Base-by-base conservation (phyloP, 345 rosid genomes). In the Cardiospermum halicacabum region DNA sequence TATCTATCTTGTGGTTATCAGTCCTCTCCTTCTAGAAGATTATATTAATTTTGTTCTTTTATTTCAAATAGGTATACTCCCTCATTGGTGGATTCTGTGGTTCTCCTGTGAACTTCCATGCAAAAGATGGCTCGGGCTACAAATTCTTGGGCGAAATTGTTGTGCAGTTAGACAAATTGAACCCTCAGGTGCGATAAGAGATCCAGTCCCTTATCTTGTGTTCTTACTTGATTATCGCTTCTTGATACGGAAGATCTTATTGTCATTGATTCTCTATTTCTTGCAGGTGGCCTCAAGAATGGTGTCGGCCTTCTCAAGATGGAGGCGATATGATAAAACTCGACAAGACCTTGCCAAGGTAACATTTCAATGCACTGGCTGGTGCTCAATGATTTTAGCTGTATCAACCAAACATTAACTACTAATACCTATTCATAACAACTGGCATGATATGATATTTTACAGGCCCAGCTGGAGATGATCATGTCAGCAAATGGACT, bases 231-330 rank as follows among this genome's bases (percentile, higher is more conserved):
- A 15, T 37, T 34, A 18, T 5, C n/a, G 12, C 12, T 15, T 53
- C 34, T 19, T 15, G 15, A 53, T 56, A 19, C 10, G 16, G n/a
- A 12, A 2, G 24, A 11, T 1, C 36, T 22, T 43, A 7, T 12
- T 34, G 40, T 42, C 1, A 21, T 4, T n/a, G 37, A 37, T 28
- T 48, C 31, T 39, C 53, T 1, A 13, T 39, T 1, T 65, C 47
- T 66, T 66, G 18, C 77, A 90, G 97, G 96, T 91, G 74, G 99
- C 97, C 7, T 91, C 96, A 27, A 80, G 99, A 54, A 84, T 85
- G 96, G 96, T 95, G 34, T 89, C 97, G 25, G 90, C 99, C 60
- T 89, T 95, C 85, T 95, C 99, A 25, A 84, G 96, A 83, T 91
- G 99, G 99, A 91, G 57, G 81, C 96, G 96, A 49, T 95, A 78